Conservation (phyloP, 1,139 yeast species). For the Suhomyces maxii region DNA sequence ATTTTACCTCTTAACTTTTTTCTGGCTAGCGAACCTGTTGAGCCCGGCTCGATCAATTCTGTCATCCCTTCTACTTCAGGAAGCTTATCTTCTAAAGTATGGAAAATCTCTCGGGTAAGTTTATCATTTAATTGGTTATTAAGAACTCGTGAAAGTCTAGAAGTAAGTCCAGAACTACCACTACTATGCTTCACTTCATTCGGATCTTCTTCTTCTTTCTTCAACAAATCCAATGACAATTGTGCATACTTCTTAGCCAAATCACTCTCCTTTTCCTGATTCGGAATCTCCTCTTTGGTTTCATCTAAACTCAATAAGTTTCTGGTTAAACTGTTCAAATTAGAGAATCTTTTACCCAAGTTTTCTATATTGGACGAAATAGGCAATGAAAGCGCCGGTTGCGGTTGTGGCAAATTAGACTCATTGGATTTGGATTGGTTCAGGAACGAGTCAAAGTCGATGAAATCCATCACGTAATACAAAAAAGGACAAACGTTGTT, state of each 20-base stretch:
- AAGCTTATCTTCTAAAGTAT: conserved; percentile 43
- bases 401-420: conserved; percentile 40
- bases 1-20: conserved; percentile 61
- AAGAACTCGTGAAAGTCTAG: conserved; percentile 51
- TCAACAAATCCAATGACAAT: conserved; percentile 12
- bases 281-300: not conserved
- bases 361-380: conserved; percentile 42
- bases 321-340: conserved; percentile 33
- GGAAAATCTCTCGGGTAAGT: conserved; percentile 49
- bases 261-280: conserved; percentile 6
- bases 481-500: too few species aligned
- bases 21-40: conserved; percentile 23
- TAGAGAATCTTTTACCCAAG: conserved; percentile 36
- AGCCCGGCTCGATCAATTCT: conserved; percentile 22
- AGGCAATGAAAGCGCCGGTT: conserved; percentile 48
- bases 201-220: conserved; percentile 7
- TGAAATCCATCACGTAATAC: conserved; percentile 37
- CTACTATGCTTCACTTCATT: not conserved
- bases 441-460: conserved; percentile 42
- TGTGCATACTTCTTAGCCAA: conserved; percentile 22
- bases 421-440: conserved; percentile 8
- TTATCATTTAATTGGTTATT: conserved; percentile 51
- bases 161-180: conserved; percentile 28
- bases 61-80: conserved; percentile 13
- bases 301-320: conserved; percentile 26